phyloP scores from a whole-genome alignment of 192 early-diverging fungal genomes.

The Polychytrium aggregatum region DNA sequence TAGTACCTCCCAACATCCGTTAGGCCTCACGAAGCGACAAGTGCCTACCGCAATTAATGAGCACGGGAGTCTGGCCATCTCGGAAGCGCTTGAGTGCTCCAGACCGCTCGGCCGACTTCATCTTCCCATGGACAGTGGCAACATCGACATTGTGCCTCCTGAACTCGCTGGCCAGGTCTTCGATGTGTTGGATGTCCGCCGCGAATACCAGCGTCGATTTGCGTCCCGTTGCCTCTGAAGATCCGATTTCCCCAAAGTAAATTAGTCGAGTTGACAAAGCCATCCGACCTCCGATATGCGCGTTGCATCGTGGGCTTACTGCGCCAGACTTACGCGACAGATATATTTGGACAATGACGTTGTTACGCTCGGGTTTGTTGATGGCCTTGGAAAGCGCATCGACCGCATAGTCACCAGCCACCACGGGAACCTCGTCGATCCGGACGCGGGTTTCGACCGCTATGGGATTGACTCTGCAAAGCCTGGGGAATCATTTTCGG shows the following conservation, averaged over 20 bases:
- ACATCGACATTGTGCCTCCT: conserved; percentile 24
- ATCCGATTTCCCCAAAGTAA: background rate
- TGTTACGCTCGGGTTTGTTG: conserved; percentile 12
- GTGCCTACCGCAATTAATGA: conserved; percentile 74
- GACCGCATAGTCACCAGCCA: conserved; percentile 58
- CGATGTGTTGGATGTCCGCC: conserved; percentile 68
- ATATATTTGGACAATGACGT: conserved; percentile 49
- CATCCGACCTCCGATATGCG: too few species aligned
- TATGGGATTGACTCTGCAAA: conserved; percentile 13
- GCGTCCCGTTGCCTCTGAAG: conserved; percentile 12
- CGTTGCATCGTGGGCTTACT: background rate
- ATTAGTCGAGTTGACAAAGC: background rate
- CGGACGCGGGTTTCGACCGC: conserved; percentile 18
- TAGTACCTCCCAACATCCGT: background rate
- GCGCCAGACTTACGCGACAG: conserved; percentile 20
- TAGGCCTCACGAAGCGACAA: background rate
- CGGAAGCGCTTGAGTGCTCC: conserved; percentile 52
- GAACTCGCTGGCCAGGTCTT: conserved; percentile 45
- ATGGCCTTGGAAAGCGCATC: conserved; percentile 24
- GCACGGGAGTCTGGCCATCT: conserved; percentile 48
- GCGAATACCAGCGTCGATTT: conserved; percentile 78
- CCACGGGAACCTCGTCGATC: too few species aligned
- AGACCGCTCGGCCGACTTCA: conserved; percentile 36
- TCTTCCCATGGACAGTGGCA: conserved; percentile 39
- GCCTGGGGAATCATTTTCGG: too few species aligned